Percentiles rank a stretch among this genome's conserved stretches.
Conservation (phyloP, 139 green algal genomes). For the Chlorella sp. region DNA sequence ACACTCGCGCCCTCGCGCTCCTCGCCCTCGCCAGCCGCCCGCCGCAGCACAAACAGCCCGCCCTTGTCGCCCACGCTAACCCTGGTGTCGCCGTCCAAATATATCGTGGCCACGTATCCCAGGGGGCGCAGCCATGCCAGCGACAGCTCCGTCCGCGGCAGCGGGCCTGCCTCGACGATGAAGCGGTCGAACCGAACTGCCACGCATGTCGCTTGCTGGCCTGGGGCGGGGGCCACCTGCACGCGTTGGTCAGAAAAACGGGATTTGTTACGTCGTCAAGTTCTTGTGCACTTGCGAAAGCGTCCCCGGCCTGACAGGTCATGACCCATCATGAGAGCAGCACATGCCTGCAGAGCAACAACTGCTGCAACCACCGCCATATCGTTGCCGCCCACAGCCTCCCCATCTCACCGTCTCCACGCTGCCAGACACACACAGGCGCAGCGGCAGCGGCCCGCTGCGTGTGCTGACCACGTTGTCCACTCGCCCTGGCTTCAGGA, state of each 20-base stretch:
- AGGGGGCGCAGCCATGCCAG: slow-evolving; percentile 20
- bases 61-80: slow-evolving; percentile 24
- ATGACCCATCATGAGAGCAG: no score
- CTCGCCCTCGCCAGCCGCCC: neutral
- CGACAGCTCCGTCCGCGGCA: neutral
- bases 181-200: slow-evolving; percentile 26
- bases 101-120: slow-evolving; percentile 23
- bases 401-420: neutral
- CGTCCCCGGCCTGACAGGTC: no score
- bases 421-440: slow-evolving; percentile 27
- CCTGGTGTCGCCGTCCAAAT: slow-evolving; percentile 3
- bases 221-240: neutral
- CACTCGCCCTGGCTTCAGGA: neutral
- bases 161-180: neutral
- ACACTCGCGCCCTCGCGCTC: neutral
- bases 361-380: no score
- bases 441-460: slow-evolving; percentile 4
- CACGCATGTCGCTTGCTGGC: neutral
- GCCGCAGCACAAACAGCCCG: slow-evolving; percentile 29
- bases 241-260: neutral
- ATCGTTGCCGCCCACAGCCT: no score
- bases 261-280: no score
- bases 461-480: slow-evolving; percentile 15
- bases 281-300: no score
- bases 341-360: no score